Percentiles rank a stretch among this genome's conserved stretches.
phyloP scores from a whole-genome alignment of 1,139 yeast genomes.

The Candida dubliniensis region DNA sequence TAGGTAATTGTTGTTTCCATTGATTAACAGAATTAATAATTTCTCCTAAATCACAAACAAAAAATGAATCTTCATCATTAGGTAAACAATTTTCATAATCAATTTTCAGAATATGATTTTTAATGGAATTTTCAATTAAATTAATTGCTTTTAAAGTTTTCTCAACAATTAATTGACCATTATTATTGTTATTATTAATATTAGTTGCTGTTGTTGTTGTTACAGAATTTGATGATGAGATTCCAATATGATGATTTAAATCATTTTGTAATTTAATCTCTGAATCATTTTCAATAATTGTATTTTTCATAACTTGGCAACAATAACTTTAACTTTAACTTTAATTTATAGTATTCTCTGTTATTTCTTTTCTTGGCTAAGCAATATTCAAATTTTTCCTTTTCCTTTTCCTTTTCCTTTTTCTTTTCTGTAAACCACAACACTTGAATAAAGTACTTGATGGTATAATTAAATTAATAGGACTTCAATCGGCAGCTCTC shows the following conservation, averaged over 20 bases:
- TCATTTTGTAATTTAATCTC: constrained; percentile 3
- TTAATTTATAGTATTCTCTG: too few relatives aligned
- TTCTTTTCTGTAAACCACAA: constrained; percentile 1
- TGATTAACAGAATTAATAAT: constrained; percentile 56
- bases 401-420: background rate
- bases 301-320: constrained; percentile 27
- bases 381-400: too few relatives aligned
- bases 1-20: constrained; percentile 69
- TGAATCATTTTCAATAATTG: constrained; percentile 11
- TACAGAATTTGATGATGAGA: background rate
- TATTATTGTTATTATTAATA: too few relatives aligned
- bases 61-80: constrained; percentile 85
- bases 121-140: constrained; percentile 42
- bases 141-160: constrained; percentile 7
- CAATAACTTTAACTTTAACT: background rate
- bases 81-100: constrained; percentile 65
- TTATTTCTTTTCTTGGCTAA: too few relatives aligned
- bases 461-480: constrained; percentile 5
- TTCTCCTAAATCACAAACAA: constrained; percentile 82
- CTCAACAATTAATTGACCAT: background rate
- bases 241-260: constrained; percentile 1
- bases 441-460: constrained; percentile 1
- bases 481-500: constrained; percentile 19
- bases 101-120: constrained; percentile 42
- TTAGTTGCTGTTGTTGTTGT: background rate